Percentiles rank a stretch among this genome's conserved stretches.
Conservation (phyloP, 2,329 filamentous ascomycete genomes). For the Hirsutella rhossiliensis region DNA sequence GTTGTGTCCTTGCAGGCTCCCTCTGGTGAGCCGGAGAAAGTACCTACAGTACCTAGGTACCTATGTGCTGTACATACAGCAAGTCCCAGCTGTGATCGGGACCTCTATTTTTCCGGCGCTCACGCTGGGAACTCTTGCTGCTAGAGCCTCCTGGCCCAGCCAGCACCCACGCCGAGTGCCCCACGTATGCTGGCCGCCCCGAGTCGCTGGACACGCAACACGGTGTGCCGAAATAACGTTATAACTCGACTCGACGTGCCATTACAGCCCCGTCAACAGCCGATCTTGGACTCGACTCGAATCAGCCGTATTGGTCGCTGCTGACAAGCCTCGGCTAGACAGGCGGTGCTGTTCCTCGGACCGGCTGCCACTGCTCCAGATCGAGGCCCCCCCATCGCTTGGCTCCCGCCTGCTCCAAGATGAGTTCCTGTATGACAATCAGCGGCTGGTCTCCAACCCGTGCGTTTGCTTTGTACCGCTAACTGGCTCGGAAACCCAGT, state of each 20-base stretch:
- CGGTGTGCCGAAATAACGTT: not conserved
- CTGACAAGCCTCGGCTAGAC: too few species aligned
- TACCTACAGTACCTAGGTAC: too few species aligned
- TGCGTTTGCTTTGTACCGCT: not conserved
- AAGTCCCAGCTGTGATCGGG: too few species aligned
- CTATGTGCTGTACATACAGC: too few species aligned
- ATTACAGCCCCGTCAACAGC: not conserved
- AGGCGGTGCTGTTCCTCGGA: not conserved
- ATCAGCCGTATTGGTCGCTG: not conserved
- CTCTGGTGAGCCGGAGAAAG: too few species aligned
- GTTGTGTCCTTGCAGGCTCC: too few species aligned
- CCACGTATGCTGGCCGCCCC: not conserved
- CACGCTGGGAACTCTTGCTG: too few species aligned
- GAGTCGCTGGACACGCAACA: not conserved
- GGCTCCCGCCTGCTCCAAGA: slow-evolving; percentile 6
- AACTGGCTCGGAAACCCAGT: slow-evolving; percentile 39
- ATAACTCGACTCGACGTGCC: not conserved
- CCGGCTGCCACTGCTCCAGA: not conserved
- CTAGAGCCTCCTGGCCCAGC: too few species aligned
- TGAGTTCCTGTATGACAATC: slow-evolving; percentile 26
- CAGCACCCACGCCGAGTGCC: not conserved
- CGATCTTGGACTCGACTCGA: not conserved
- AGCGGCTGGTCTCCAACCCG: not conserved
- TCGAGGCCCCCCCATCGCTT: not conserved
- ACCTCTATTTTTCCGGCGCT: too few species aligned